Percentiles rank a stretch among this genome's conserved stretches.
Evolutionary conservation across 768 basidiomycete genomes (phyloP).

Genomic region (Dentipellis fragilis): DNA sequence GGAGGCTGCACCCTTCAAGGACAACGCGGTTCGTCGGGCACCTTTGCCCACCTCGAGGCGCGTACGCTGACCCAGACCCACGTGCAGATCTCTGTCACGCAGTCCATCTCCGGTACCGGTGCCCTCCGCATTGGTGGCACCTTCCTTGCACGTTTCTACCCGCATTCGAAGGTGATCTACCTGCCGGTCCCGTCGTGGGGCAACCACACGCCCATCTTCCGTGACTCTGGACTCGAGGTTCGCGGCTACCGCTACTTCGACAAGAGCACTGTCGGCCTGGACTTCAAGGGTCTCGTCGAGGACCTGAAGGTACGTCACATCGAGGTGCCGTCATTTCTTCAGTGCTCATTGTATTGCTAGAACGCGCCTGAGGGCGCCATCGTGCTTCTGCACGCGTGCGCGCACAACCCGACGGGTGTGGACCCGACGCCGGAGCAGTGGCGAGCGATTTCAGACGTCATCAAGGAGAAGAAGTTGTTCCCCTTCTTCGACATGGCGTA

Average conservation of each 20-base stretch:
- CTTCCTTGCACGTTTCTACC: constrained; percentile 85
- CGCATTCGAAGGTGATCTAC: constrained; percentile 80
- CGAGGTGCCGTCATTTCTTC: not conserved
- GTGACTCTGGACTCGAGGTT: constrained; percentile 91
- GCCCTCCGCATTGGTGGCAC: constrained; percentile 92
- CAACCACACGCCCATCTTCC: constrained; percentile 90
- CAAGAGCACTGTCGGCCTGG: constrained; percentile 83
- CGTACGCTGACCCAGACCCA: not conserved
- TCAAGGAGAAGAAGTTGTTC: constrained; percentile 86
- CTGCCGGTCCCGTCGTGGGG: constrained; percentile 95
- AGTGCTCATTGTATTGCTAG: not conserved
- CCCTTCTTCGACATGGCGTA: constrained; percentile 99
- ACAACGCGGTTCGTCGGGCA: constrained; percentile 43
- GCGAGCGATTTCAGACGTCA: constrained; percentile 78
- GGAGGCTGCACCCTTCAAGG: constrained; percentile 61
- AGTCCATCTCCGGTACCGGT: constrained; percentile 96
- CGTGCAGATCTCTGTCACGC: constrained; percentile 69
- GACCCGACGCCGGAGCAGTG: constrained; percentile 93
- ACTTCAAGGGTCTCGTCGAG: constrained; percentile 83
- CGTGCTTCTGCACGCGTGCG: constrained; percentile 92
- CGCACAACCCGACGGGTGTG: constrained; percentile 97
- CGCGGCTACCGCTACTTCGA: constrained; percentile 91
- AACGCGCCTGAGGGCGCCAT: constrained; percentile 58
- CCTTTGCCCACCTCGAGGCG: not conserved
- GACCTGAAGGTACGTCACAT: constrained; percentile 59